These are phyloP conservation scores for Aureobasidium sp. DNA, from an alignment of 2,329 filamentous ascomycete genomes.

Conservation along the genomic window DNA sequence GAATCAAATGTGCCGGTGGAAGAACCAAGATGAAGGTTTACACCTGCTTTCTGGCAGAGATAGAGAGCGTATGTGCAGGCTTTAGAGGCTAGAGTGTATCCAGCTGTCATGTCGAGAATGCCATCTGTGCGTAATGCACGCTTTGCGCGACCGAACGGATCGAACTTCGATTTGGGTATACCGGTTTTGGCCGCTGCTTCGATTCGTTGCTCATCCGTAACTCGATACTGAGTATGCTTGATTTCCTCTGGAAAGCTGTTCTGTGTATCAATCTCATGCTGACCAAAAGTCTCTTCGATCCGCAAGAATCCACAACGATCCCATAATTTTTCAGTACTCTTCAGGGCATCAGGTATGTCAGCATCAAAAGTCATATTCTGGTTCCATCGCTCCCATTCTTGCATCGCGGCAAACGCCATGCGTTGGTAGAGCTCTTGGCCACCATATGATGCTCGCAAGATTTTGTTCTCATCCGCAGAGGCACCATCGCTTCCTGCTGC, in stretches of 20 bases:
- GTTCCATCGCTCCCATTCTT: slow-evolving; percentile 30
- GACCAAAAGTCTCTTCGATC: slow-evolving; percentile 18
- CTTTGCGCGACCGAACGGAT: background rate
- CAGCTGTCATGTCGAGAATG: slow-evolving; percentile 13
- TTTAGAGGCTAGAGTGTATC: slow-evolving; percentile 4
- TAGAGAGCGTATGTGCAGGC: slow-evolving; percentile 11
- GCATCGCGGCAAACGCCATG: slow-evolving; percentile 22
- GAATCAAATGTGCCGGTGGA: background rate
- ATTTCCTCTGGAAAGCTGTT: slow-evolving; percentile 21
- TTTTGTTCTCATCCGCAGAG: slow-evolving; percentile 23
- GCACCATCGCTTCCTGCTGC: slow-evolving; percentile 20
- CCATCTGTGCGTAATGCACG: background rate
- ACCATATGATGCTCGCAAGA: slow-evolving; percentile 23
- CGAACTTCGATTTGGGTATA: background rate
- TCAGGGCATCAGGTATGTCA: background rate
- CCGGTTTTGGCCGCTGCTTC: background rate
- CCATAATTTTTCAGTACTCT: slow-evolving; percentile 20
- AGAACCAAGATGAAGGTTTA: background rate
- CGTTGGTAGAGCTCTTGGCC: slow-evolving; percentile 21
- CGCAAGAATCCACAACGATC: slow-evolving; percentile 23
- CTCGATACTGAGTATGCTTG: slow-evolving; percentile 24
- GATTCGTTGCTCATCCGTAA: slow-evolving; percentile 17
- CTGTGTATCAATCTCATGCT: slow-evolving; percentile 22
- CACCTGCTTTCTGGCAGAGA: background rate
- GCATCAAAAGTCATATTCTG: slow-evolving; percentile 2